Percentiles rank a stretch among this genome's conserved stretches.
These are phyloP conservation scores for Microdochium trichocladiopsis DNA, from an alignment of 2,329 filamentous ascomycete genomes.

Conservation along the genomic window DNA sequence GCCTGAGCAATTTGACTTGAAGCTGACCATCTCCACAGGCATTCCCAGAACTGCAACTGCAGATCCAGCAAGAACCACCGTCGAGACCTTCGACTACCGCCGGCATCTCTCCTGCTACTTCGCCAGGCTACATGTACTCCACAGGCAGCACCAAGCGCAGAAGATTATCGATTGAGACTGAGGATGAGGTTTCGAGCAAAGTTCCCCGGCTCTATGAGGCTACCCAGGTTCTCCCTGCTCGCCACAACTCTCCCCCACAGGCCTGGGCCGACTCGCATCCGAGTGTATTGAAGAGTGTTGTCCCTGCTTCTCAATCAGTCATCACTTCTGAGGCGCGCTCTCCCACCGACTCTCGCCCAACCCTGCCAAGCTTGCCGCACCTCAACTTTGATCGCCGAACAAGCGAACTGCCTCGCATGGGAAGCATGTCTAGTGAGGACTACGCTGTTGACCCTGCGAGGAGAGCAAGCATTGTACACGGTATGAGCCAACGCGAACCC, in stretches of 20 bases:
- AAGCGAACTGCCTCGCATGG: constrained; percentile 20
- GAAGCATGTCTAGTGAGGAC: constrained; percentile 26
- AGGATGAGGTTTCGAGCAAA: constrained; percentile 30
- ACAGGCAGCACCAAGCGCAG: constrained; percentile 40
- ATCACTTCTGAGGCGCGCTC: constrained; percentile 24
- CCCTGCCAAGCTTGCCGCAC: constrained; percentile 33
- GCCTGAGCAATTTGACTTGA: too few relatives aligned
- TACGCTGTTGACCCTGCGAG: constrained; percentile 19
- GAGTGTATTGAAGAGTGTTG: constrained; percentile 19
- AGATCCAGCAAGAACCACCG: constrained; percentile 21
- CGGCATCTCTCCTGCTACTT: constrained; percentile 24
- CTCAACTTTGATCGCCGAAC: constrained; percentile 28
- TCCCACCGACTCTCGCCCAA: constrained; percentile 24
- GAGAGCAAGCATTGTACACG: constrained; percentile 14
- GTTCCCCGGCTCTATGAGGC: constrained; percentile 39
- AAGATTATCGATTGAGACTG: constrained; percentile 33
- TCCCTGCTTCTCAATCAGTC: constrained; percentile 22
- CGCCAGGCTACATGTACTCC: constrained; percentile 36
- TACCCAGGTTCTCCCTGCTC: constrained; percentile 15
- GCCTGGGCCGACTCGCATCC: constrained; percentile 23
- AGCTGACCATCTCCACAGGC: constrained; percentile 23
- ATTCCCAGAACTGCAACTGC: constrained; percentile 37
- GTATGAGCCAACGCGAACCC: constrained; percentile 11
- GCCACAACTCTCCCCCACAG: constrained; percentile 28
- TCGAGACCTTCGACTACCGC: constrained; percentile 22